Percentiles rank a stretch among this genome's conserved stretches.
Conservation (phyloP, 768 basidiomycete species). For the Calocera viscosa region DNA sequence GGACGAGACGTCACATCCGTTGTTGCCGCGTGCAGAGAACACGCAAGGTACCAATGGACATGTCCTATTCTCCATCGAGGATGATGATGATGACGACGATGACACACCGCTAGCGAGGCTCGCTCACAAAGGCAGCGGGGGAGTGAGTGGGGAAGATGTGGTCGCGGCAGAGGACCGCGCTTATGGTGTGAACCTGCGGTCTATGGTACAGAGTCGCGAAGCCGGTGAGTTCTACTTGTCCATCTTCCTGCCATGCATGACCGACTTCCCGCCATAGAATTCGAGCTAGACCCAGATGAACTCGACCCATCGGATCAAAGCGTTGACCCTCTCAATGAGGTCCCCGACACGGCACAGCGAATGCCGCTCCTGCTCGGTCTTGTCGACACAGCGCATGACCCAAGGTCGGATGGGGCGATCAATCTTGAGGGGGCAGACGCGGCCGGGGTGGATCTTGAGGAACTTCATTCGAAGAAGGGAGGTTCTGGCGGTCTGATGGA, state of each 20-base stretch:
- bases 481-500: slow-evolving; percentile 65
- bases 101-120: slow-evolving; percentile 9
- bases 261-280: slow-evolving; percentile 39
- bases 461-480: slow-evolving; percentile 50
- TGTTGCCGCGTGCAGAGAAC: background rate
- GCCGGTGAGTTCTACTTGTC: slow-evolving; percentile 44
- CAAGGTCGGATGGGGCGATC: slow-evolving; percentile 41
- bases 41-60: background rate
- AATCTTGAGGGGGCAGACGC: slow-evolving; percentile 26
- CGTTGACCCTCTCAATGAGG: slow-evolving; percentile 27
- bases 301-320: slow-evolving; percentile 39
- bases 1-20: slow-evolving; percentile 3
- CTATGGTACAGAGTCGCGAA: slow-evolving; percentile 65
- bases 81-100: slow-evolving; percentile 16
- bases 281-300: slow-evolving; percentile 73
- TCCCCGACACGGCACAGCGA: slow-evolving; percentile 28
- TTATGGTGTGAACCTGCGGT: slow-evolving; percentile 52
- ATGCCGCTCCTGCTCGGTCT: slow-evolving; percentile 74
- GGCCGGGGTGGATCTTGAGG: slow-evolving; percentile 49
- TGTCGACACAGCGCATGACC: slow-evolving; percentile 47
- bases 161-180: background rate
- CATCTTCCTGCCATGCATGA: background rate
- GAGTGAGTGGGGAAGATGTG: background rate
- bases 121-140: background rate
- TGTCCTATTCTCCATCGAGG: slow-evolving; percentile 15